Base-by-base conservation (phyloP, 495 filamentous ascomycete species). In the Clavariopsis aquatica region DNA sequence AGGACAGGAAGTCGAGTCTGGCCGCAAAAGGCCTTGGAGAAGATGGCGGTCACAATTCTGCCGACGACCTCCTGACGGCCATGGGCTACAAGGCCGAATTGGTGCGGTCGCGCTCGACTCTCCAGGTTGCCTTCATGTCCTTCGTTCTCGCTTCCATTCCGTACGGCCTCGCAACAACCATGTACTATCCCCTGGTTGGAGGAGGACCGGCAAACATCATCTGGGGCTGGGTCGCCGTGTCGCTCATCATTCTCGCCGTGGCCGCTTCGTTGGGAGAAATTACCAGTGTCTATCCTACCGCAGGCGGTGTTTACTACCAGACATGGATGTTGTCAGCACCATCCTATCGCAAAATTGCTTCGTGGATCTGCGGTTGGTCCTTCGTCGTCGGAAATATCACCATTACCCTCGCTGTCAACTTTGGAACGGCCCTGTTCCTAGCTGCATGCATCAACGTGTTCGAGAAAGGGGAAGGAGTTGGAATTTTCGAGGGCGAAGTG, bases 301-400 rank as follows among this genome's bases (percentile, higher is more conserved):
- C 81, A 22, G 82, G 81, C 20, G 69, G 71, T 78, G 81, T 83
- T 47, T 84, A 84, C 65, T 84, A 83, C 60, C 81, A 83, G 65
- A 80, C 82, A 8, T 84, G 79, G 68, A 82, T 83, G 79, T 74
- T 84, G 1, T 77, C 81, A 7, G 74, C 82, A 9, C 59, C 66
- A 12, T 57, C 56, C 5, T 69, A 66, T 64, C 63, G 64, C 15
- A 57, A 43, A 22, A 71, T 85, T 8, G 71, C 84, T 2, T 85
- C 85, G 13, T 89, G 87, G 77, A 82, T 87, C 57, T 87, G 81
- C 64, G 86, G 84, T 55, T 89, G 87, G 87, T 73, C 84, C 22
- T 89, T 84, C 70, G 78, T 87, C 8, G 82, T 89, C 23, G 87
- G 86, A 26, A 88, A 89, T 69, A 86, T 87, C 74, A 89, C 85